Conservation (phyloP, 805 yeast species). For the Isabelozyma gotoi region DNA sequence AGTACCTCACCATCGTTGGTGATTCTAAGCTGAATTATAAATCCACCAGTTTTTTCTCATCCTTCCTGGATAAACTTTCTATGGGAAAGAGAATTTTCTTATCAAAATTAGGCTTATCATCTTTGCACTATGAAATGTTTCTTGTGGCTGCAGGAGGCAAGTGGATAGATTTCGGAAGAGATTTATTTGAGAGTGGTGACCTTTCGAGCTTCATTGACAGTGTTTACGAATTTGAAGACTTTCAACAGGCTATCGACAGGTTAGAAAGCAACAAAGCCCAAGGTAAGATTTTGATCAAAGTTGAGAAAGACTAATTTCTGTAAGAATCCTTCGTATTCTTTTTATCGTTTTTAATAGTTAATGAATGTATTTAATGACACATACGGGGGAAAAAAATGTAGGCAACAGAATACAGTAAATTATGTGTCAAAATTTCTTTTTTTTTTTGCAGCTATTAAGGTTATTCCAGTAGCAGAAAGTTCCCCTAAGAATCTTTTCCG, state of each 20-base stretch:
- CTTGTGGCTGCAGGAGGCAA: constrained; percentile 9
- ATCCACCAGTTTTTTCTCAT: background rate
- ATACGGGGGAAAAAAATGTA: too few relatives aligned
- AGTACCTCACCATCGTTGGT: constrained; percentile 58
- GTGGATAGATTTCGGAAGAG: constrained; percentile 23
- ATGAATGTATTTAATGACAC: too few relatives aligned
- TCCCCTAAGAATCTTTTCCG: too few relatives aligned
- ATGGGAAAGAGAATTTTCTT: background rate
- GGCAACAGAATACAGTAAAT: too few relatives aligned
- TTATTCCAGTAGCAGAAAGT: too few relatives aligned
- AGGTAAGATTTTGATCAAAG: constrained; percentile 64
- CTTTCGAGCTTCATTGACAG: constrained; percentile 54
- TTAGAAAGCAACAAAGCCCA: constrained; percentile 48
- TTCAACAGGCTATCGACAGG: constrained; percentile 48
- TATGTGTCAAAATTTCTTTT: too few relatives aligned
- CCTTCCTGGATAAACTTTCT: too few relatives aligned
- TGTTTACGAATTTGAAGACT: constrained; percentile 48
- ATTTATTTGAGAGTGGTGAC: constrained; percentile 46
- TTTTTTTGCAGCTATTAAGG: too few relatives aligned
- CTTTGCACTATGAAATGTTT: constrained; percentile 27
- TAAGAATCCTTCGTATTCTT: too few relatives aligned
- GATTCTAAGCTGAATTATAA: constrained; percentile 43
- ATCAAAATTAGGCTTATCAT: constrained; percentile 11
- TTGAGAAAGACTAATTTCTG: constrained; percentile 9
- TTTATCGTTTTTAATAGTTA: too few relatives aligned